Evolutionary conservation across 2,329 filamentous ascomycete genomes (phyloP), one percentile per base, ranked within the genome.

Genomic region (Leptographium procerum): DNA sequence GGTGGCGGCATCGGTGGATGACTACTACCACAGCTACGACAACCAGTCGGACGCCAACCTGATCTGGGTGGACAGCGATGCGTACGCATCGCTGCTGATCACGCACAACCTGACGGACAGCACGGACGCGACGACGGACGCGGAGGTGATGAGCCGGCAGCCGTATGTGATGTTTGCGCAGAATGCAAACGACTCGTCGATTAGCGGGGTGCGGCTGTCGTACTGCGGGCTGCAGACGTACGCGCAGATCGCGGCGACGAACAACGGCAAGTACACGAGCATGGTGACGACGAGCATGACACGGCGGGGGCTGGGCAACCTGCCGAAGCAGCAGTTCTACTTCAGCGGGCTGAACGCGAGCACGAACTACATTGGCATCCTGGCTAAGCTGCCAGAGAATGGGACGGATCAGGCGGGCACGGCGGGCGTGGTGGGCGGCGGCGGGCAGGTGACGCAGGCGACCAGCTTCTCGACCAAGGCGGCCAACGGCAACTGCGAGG

Each of bases 251-350:
- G 77, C 77, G 52, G 78, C 80, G 6, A 81, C 78, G 31, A 78
- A 78, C 45, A 74, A 81, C 61, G 77, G 79, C 58, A 76, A 74
- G 52, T 69, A 72, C 24, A 69, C 73, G 33, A 74, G 70, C 60
- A 70, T 76, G 54, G 77, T 84, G 33, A 75, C 73, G 16, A 83
- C 81, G 51, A 77, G 81, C 45, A 88, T 95, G 77, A 91, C 85
- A 2, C 84, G 77, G 31, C 80, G 84, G 34, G 88, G 83, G 4
- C 73, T 78, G 1, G 83, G 83, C 4, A 82, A 82, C 55, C 76
- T 85, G 60, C 89, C 89, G 1, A 91, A 91, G 69, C 86, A 95
- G 69, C 90, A 96, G 66, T 96, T 99, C 69, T 90, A 92, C 65
- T 78, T 96, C 53, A 83, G 80, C 43, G 83, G 85, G 0, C 79